These are phyloP conservation scores for Xanthoparmelia taractica DNA, from an alignment of 495 filamentous ascomycete species.

Conservation along the genomic window DNA sequence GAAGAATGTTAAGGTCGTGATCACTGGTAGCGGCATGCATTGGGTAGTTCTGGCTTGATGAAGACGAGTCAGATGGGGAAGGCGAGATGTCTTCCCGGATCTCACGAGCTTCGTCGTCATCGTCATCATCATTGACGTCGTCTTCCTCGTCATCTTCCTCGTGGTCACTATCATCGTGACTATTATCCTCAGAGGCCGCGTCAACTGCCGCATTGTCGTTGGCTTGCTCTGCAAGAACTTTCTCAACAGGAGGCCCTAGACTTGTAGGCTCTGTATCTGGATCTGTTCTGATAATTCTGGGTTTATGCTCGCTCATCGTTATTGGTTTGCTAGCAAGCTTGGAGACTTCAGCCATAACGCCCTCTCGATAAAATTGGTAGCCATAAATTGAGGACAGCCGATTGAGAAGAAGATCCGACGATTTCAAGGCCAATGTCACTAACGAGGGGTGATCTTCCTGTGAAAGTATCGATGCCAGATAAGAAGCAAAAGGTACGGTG, in stretches of 20 bases:
- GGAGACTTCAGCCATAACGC: constrained; percentile 83
- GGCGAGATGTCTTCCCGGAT: constrained; percentile 56
- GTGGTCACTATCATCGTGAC: constrained; percentile 33
- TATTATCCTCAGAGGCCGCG: constrained; percentile 24
- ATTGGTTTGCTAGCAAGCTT: constrained; percentile 58
- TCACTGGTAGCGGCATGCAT: constrained; percentile 48
- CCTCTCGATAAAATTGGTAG: constrained; percentile 95
- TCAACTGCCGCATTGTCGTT: constrained; percentile 11
- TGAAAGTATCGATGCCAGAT: constrained; percentile 88
- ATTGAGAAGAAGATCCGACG: constrained; percentile 76
- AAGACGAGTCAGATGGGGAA: constrained; percentile 56
- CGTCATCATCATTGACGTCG: constrained; percentile 48
- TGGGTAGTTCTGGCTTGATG: constrained; percentile 38
- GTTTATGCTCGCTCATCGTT: constrained; percentile 32
- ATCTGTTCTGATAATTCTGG: constrained; percentile 12
- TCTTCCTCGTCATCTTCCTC: constrained; percentile 46
- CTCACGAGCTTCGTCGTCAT: constrained; percentile 53
- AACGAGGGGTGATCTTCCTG: constrained; percentile 88
- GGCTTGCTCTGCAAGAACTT: neutral
- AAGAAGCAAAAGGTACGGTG: constrained; percentile 94
- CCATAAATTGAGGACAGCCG: constrained; percentile 82
- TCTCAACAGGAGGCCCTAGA: neutral
- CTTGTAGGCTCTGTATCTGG: constrained; percentile 14
- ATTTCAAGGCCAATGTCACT: constrained; percentile 78
- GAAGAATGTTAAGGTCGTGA: constrained; percentile 63